Percentiles rank a stretch among this genome's conserved stretches.
Evolutionary conservation across 2,329 filamentous ascomycete species (phyloP).

Genomic region (Dothideomycetes sp.): DNA sequence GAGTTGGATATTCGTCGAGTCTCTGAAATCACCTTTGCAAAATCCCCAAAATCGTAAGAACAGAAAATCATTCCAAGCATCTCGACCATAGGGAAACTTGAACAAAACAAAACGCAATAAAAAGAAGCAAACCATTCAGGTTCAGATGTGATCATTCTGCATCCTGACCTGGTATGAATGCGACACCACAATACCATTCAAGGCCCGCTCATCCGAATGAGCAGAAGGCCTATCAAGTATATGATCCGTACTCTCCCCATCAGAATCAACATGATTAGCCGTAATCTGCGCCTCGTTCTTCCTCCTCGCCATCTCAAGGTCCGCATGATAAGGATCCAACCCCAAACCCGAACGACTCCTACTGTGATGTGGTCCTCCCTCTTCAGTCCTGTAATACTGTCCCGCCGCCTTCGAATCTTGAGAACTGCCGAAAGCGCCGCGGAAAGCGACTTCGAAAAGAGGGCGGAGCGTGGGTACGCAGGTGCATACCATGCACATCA

Average conservation of each 20-base stretch:
- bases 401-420: slow-evolving; percentile 4
- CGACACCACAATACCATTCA: slow-evolving; percentile 2
- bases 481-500: slow-evolving; percentile 5
- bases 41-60: too few relatives aligned
- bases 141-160: not conserved
- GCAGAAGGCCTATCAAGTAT: not conserved
- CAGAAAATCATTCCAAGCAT: too few relatives aligned
- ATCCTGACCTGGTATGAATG: slow-evolving; percentile 5
- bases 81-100: too few relatives aligned
- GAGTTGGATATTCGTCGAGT: too few relatives aligned
- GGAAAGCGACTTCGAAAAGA: slow-evolving; percentile 2
- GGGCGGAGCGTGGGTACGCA: slow-evolving; percentile 8
- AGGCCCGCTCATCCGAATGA: not conserved
- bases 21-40: too few relatives aligned
- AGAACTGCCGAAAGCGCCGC: not conserved
- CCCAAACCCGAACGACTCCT: not conserved
- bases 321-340: not conserved
- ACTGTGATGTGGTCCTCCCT: not conserved
- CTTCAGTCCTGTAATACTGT: slow-evolving; percentile 5
- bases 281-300: slow-evolving; percentile 8
- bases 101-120: too few relatives aligned
- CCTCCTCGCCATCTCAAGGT: slow-evolving; percentile 1
- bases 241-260: slow-evolving; percentile 6
- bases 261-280: slow-evolving; percentile 8
- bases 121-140: not conserved